Conservation (phyloP, 352 stramenopile genomes). For the Paralagenidium karlingii region DNA sequence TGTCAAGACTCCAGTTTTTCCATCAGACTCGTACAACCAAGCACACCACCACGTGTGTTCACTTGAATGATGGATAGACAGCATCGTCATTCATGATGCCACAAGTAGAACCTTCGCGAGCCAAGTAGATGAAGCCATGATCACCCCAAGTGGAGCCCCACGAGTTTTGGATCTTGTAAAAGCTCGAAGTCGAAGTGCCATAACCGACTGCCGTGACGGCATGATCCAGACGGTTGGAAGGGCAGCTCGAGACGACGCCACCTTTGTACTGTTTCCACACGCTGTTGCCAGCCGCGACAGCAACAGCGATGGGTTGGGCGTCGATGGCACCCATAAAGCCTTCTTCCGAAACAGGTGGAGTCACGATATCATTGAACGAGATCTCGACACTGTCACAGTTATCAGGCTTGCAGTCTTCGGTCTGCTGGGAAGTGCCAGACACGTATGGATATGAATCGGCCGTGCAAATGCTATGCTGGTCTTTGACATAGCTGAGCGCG, state of each 20-base stretch:
- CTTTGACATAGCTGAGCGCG: neutral
- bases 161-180: conserved; percentile 13
- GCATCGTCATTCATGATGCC: conserved; percentile 4
- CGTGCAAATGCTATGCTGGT: neutral
- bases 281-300: conserved; percentile 6
- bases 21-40: too few species aligned
- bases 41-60: too few species aligned
- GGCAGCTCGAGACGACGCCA: conserved; percentile 2
- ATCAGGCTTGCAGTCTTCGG: neutral
- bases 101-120: conserved; percentile 1
- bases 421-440: neutral
- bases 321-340: neutral
- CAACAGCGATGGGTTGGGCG: conserved; percentile 1
- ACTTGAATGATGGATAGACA: too few species aligned
- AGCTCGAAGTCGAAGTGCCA: neutral
- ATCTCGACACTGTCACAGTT: neutral
- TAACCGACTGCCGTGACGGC: conserved; percentile 13
- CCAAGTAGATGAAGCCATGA: conserved; percentile 11
- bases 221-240: conserved; percentile 8
- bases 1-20: too few species aligned
- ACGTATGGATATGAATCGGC: neutral
- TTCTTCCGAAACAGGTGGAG: neutral
- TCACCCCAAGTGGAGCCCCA: conserved; percentile 13
- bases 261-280: conserved; percentile 10
- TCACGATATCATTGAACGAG: neutral